Evolutionary conservation across 129 eudicot species (phyloP).

Genomic region (Pseudognaphalium luteoalbum): DNA sequence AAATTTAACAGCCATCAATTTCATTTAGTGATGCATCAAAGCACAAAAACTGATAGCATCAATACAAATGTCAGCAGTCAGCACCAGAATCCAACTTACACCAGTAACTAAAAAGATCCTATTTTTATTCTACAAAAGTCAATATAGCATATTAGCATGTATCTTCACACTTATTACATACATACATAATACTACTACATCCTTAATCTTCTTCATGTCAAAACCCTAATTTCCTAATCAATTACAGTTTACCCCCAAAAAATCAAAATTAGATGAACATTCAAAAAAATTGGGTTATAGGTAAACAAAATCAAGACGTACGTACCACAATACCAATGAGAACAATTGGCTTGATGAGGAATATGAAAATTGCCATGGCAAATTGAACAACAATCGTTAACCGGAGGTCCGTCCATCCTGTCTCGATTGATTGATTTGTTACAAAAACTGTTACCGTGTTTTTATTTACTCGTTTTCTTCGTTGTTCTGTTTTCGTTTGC

Average conservation of each 20-base stretch:
- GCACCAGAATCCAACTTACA: background rate
- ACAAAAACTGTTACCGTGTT: background rate
- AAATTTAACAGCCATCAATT: background rate
- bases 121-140: background rate
- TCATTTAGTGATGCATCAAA: background rate
- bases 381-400: constrained; percentile 73
- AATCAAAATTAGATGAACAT: background rate
- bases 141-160: too few relatives aligned
- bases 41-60: background rate
- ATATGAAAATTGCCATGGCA: constrained; percentile 72
- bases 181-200: constrained; percentile 12
- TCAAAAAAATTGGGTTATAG: background rate
- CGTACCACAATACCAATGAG: constrained; percentile 98
- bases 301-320: background rate
- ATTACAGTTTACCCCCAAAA: background rate
- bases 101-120: background rate
- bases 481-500: background rate
- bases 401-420: constrained; percentile 77
- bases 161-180: background rate
- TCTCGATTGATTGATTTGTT: constrained; percentile 6
- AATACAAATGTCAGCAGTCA: background rate
- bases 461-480: background rate
- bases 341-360: constrained; percentile 94
- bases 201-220: constrained; percentile 8
- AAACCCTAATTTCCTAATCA: constrained; percentile 18